These are phyloP conservation scores for Pythium guiyangense DNA, from an alignment of 352 stramenopile species.

Conservation along the genomic window DNA sequence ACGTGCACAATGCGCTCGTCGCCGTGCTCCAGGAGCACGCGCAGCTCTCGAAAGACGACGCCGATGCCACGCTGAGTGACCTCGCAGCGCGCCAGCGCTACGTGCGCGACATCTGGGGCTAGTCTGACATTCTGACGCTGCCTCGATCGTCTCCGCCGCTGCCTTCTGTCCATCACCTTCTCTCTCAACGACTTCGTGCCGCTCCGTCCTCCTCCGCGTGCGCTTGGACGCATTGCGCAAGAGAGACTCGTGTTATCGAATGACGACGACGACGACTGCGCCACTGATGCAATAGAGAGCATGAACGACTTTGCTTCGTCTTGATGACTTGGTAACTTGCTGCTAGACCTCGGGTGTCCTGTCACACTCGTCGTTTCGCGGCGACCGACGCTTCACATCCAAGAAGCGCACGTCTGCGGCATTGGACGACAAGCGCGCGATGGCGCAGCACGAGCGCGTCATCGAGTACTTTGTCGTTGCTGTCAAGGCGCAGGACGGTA, in stretches of 20 bases:
- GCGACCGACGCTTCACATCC: too few relatives aligned
- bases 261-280: too few relatives aligned
- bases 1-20: slow-evolving; percentile 88
- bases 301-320: too few relatives aligned
- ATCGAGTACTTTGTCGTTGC: slow-evolving; percentile 38
- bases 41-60: slow-evolving; percentile 42
- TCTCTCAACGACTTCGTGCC: too few relatives aligned
- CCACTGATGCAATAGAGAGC: too few relatives aligned
- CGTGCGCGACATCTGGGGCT: slow-evolving; percentile 87
- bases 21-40: slow-evolving; percentile 74
- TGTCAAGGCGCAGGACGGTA: slow-evolving; percentile 22
- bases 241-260: too few relatives aligned
- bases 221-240: too few relatives aligned
- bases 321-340: too few relatives aligned
- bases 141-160: background rate
- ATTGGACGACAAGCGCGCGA: background rate
- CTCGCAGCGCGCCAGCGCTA: slow-evolving; percentile 78
- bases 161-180: background rate
- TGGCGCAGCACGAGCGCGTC: background rate
- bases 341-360: too few relatives aligned
- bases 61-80: slow-evolving; percentile 50
- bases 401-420: too few relatives aligned
- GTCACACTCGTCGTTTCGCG: too few relatives aligned
- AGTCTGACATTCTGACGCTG: background rate
- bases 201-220: too few relatives aligned